Percentiles rank a stretch among this genome's conserved stretches.
Conservation (phyloP, 139 green algal species). For the Eudorina sp. region DNA sequence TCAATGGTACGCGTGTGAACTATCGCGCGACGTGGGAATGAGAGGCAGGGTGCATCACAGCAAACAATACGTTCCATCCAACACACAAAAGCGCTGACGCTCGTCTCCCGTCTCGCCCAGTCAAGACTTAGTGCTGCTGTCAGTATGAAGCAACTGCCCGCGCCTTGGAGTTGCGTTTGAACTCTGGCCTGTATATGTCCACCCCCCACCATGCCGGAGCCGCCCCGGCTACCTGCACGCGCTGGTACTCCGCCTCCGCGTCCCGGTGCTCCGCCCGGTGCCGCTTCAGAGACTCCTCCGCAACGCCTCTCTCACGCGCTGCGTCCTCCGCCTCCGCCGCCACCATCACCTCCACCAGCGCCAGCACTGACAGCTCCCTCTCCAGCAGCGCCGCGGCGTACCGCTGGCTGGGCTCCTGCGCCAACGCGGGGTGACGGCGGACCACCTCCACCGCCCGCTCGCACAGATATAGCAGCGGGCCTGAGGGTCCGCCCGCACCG, state of each 20-base stretch:
- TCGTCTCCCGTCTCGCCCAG: too few species aligned
- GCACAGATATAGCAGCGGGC: constrained; percentile 63
- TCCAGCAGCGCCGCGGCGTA: constrained; percentile 82
- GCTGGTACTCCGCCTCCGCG: constrained; percentile 71
- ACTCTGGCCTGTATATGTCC: too few species aligned
- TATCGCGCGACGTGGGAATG: too few species aligned
- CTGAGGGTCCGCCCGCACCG: constrained; percentile 2
- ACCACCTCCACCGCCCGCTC: constrained; percentile 70
- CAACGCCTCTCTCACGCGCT: constrained; percentile 55
- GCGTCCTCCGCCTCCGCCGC: constrained; percentile 67
- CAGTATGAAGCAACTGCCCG: too few species aligned
- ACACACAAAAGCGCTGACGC: too few species aligned
- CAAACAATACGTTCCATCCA: too few species aligned
- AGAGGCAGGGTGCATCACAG: too few species aligned
- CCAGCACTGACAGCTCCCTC: constrained; percentile 75
- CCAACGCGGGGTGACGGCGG: constrained; percentile 57
- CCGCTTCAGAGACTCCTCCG: constrained; percentile 64
- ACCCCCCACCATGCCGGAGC: neutral
- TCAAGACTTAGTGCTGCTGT: too few species aligned
- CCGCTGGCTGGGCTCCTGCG: constrained; percentile 60
- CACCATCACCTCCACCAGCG: constrained; percentile 82
- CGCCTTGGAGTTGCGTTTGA: too few species aligned
- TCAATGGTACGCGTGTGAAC: too few species aligned
- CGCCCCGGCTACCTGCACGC: constrained; percentile 48
- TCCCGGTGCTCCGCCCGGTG: constrained; percentile 59